Percentiles rank a stretch among this genome's conserved stretches.
These are phyloP conservation scores for Chlorophyllum brunneum DNA, from an alignment of 768 basidiomycete species.

Conservation along the genomic window DNA sequence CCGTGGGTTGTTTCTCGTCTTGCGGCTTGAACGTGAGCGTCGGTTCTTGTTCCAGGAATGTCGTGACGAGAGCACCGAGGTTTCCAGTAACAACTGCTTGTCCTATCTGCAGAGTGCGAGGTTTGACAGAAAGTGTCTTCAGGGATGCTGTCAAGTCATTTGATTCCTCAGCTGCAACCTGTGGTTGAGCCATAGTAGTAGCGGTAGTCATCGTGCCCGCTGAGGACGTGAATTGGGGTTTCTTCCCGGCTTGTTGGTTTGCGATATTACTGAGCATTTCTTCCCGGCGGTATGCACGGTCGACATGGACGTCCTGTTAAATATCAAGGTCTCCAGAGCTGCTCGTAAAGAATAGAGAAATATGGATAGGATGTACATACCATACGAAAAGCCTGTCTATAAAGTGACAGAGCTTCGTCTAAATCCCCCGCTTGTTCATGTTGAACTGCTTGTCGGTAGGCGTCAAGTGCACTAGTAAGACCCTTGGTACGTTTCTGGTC, in stretches of 20 bases:
- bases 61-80: slow-evolving; percentile 44
- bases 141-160: slow-evolving; percentile 24
- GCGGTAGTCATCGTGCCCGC: background rate
- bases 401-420: slow-evolving; percentile 72
- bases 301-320: slow-evolving; percentile 61
- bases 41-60: slow-evolving; percentile 36
- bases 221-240: background rate
- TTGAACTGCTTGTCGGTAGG: slow-evolving; percentile 69
- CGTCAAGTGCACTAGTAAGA: slow-evolving; percentile 49
- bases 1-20: slow-evolving; percentile 54
- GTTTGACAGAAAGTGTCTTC: slow-evolving; percentile 16
- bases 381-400: slow-evolving; percentile 77
- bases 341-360: slow-evolving; percentile 8
- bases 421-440: slow-evolving; percentile 72
- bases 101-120: background rate
- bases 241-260: slow-evolving; percentile 19
- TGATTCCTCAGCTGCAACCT: background rate
- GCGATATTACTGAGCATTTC: slow-evolving; percentile 42
- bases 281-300: slow-evolving; percentile 60
- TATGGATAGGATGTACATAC: slow-evolving; percentile 21
- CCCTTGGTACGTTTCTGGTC: slow-evolving; percentile 26
- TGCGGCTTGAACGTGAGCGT: slow-evolving; percentile 61
- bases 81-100: slow-evolving; percentile 29
- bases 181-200: background rate
- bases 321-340: background rate